These are phyloP conservation scores for Phytopythium sindhum DNA, from an alignment of 352 stramenopile genomes.

Conservation along the genomic window DNA sequence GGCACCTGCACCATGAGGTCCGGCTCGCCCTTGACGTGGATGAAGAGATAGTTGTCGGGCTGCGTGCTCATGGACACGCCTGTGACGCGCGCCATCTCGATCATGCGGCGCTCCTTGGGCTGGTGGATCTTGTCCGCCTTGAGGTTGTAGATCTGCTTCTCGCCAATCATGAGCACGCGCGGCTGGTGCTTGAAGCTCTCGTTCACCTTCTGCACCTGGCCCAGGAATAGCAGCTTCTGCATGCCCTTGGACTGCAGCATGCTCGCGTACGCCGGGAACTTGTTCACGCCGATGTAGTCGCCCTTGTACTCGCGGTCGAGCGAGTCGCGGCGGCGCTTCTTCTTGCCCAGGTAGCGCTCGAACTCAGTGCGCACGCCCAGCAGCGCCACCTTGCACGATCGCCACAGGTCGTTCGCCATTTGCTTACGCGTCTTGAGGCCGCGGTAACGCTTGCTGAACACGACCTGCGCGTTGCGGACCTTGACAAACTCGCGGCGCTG, in stretches of 20 bases:
- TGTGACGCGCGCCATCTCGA: slow-evolving; percentile 57
- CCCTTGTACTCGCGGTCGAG: slow-evolving; percentile 70
- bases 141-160: slow-evolving; percentile 79
- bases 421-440: slow-evolving; percentile 74
- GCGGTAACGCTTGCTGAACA: slow-evolving; percentile 78
- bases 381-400: slow-evolving; percentile 66
- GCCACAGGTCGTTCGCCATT: slow-evolving; percentile 61
- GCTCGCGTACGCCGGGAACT: slow-evolving; percentile 56
- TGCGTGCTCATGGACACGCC: slow-evolving; percentile 71
- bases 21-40: slow-evolving; percentile 73
- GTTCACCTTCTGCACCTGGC: slow-evolving; percentile 77
- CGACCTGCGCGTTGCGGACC: slow-evolving; percentile 57
- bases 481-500: slow-evolving; percentile 52
- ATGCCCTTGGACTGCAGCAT: slow-evolving; percentile 57
- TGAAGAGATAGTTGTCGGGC: slow-evolving; percentile 77
- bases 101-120: slow-evolving; percentile 73
- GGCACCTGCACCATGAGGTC: slow-evolving; percentile 66
- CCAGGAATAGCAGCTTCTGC: slow-evolving; percentile 71
- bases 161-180: slow-evolving; percentile 70
- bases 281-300: slow-evolving; percentile 79
- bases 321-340: slow-evolving; percentile 80
- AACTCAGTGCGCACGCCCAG: slow-evolving; percentile 82
- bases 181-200: slow-evolving; percentile 79
- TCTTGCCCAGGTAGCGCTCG: slow-evolving; percentile 80
- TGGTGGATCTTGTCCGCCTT: slow-evolving; percentile 84